A percentile compares a stretch with the other conserved stretches of the same genome.
Conservation (phyloP, 768 basidiomycete genomes). For the Strobilomyces confusus region DNA sequence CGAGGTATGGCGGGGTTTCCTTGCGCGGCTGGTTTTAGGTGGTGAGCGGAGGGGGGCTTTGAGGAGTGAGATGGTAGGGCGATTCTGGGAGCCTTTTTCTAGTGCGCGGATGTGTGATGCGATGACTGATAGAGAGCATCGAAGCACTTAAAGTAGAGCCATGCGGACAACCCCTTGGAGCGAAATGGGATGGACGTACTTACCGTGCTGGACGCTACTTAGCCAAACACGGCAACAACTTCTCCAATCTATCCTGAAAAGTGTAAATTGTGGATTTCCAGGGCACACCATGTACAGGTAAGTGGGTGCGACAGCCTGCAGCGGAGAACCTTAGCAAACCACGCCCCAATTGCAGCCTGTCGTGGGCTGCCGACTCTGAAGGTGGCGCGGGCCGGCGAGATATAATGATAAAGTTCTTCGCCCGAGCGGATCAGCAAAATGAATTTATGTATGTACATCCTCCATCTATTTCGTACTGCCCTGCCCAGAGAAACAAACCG, state of each 20-base stretch:
- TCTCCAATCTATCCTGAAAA: constrained; percentile 31
- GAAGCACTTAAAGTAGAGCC: constrained; percentile 12
- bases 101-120: constrained; percentile 3
- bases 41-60: background rate
- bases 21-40: background rate
- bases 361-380: background rate
- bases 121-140: constrained; percentile 15
- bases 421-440: too few relatives aligned
- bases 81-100: constrained; percentile 20
- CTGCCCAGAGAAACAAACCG: too few relatives aligned
- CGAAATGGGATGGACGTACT: constrained; percentile 19
- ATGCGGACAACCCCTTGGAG: constrained; percentile 21
- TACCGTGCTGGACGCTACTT: constrained; percentile 4
- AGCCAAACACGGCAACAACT: constrained; percentile 20
- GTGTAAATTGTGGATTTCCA: constrained; percentile 29
- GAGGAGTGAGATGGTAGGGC: background rate
- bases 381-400: constrained; percentile 1
- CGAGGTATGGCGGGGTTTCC: background rate
- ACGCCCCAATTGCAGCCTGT: constrained; percentile 11
- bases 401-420: too few relatives aligned
- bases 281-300: constrained; percentile 22
- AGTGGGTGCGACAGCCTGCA: constrained; percentile 8
- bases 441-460: too few relatives aligned
- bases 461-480: too few relatives aligned
- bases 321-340: constrained; percentile 26